phyloP scores from a whole-genome alignment of 2,329 filamentous ascomycete species.

The Pezizomycotina sp. region DNA sequence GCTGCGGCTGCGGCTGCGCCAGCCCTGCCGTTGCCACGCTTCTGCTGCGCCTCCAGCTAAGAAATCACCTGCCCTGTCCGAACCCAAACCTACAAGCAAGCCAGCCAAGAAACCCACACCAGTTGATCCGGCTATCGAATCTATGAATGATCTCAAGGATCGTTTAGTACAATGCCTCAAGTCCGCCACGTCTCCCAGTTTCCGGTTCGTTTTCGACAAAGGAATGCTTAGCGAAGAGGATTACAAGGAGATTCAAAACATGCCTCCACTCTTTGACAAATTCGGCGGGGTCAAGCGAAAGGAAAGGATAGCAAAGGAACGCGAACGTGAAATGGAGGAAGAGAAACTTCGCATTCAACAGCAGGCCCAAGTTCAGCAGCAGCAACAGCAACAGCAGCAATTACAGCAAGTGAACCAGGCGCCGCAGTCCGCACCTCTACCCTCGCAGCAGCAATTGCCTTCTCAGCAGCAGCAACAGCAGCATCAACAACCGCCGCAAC shows the following conservation, averaged over 20 bases:
- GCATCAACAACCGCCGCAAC: conserved; percentile 39
- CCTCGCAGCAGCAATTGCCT: conserved; percentile 36
- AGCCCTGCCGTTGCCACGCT: conserved; percentile 7
- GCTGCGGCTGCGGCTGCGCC: conserved; percentile 7
- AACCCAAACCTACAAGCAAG: background rate
- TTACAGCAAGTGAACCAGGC: conserved; percentile 19
- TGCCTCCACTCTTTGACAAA: conserved; percentile 67
- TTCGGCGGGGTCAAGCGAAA: conserved; percentile 68
- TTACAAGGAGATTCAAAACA: conserved; percentile 33
- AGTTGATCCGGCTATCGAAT: conserved; percentile 5
- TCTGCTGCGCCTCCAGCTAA: background rate
- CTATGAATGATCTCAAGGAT: too few species aligned
- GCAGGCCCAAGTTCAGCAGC: conserved; percentile 20
- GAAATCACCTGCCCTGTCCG: too few species aligned
- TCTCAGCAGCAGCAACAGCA: conserved; percentile 63
- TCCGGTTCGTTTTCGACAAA: conserved; percentile 17
- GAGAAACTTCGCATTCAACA: conserved; percentile 20
- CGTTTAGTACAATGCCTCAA: conserved; percentile 14
- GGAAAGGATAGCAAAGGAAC: conserved; percentile 47
- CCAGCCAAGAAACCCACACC: conserved; percentile 1
- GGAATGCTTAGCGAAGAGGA: conserved; percentile 23
- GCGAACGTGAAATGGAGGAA: conserved; percentile 34
- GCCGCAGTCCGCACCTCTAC: conserved; percentile 5
- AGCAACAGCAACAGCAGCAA: conserved; percentile 20
- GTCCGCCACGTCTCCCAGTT: conserved; percentile 10